Evolutionary conservation across 768 basidiomycete genomes (phyloP).

Genomic region (Rhodocollybia butyracea): DNA sequence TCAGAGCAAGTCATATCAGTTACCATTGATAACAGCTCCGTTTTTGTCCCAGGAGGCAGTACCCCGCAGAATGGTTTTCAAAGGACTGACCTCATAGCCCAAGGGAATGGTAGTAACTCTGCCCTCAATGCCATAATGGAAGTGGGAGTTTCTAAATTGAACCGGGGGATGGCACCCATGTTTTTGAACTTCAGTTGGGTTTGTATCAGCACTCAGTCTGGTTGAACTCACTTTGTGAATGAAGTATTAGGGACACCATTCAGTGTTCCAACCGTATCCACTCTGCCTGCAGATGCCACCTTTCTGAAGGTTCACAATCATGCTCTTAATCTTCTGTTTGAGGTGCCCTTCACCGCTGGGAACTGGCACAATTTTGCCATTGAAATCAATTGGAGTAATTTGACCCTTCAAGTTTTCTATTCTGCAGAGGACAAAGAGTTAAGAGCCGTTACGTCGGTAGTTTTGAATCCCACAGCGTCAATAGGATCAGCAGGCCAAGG

Average conservation of each 20-base stretch:
- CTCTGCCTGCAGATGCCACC: slow-evolving; percentile 41
- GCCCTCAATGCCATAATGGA: slow-evolving; percentile 39
- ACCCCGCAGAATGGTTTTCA: slow-evolving; percentile 54
- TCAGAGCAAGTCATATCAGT: slow-evolving; percentile 50
- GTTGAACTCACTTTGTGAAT: background rate
- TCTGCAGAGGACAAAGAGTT: slow-evolving; percentile 40
- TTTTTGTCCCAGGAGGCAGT: slow-evolving; percentile 50
- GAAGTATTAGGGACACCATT: slow-evolving; percentile 48
- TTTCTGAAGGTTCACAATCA: slow-evolving; percentile 57
- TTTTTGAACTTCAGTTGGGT: slow-evolving; percentile 62
- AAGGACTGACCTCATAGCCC: slow-evolving; percentile 56
- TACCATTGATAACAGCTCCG: slow-evolving; percentile 54
- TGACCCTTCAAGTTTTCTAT: slow-evolving; percentile 49
- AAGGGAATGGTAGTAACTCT: slow-evolving; percentile 34
- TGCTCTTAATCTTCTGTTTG: slow-evolving; percentile 47
- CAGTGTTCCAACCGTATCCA: slow-evolving; percentile 42
- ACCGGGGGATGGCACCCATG: slow-evolving; percentile 54
- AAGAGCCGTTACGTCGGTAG: slow-evolving; percentile 36
- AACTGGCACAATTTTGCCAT: slow-evolving; percentile 63
- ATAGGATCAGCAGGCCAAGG: slow-evolving; percentile 46
- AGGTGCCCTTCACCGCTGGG: slow-evolving; percentile 36
- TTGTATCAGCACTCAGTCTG: slow-evolving; percentile 6
- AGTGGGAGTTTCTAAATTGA: slow-evolving; percentile 47
- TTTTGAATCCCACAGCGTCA: slow-evolving; percentile 37
- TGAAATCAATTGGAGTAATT: slow-evolving; percentile 51